Conservation (phyloP, 768 basidiomycete genomes). For the Hypholoma fasciculare region DNA sequence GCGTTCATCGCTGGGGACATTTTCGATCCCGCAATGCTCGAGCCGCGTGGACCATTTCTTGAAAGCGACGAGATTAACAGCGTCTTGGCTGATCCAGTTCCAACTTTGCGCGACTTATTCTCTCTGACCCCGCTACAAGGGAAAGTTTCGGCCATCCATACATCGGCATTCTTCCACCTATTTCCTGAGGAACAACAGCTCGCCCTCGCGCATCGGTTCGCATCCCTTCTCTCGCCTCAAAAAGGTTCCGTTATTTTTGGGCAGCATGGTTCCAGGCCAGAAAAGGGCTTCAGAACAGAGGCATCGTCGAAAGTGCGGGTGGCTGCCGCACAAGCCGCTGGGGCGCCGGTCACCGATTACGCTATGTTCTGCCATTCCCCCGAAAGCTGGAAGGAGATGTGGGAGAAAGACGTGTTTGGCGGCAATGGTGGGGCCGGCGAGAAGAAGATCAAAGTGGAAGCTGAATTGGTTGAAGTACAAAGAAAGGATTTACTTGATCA, state of each 20-base stretch:
- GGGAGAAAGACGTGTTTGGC: conserved; percentile 33
- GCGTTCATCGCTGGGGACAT: conserved; percentile 56
- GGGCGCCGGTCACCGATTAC: not conserved
- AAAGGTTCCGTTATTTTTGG: conserved; percentile 35
- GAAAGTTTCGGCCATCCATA: conserved; percentile 47
- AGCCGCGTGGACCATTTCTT: conserved; percentile 22
- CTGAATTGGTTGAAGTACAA: conserved; percentile 6
- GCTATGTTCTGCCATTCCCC: conserved; percentile 39
- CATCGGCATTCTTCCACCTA: conserved; percentile 36
- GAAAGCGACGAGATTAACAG: not conserved
- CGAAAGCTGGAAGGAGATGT: conserved; percentile 32
- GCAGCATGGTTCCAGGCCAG: conserved; percentile 31
- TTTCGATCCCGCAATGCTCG: conserved; percentile 46
- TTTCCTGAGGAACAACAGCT: conserved; percentile 33
- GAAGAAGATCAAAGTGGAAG: conserved; percentile 12
- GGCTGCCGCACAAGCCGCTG: not conserved
- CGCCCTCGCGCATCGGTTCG: conserved; percentile 28
- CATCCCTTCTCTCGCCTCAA: conserved; percentile 29
- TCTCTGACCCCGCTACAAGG: conserved; percentile 35
- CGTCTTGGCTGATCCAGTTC: conserved; percentile 1
- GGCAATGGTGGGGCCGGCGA: not conserved
- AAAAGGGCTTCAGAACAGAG: conserved; percentile 26
- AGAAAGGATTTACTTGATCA: conserved; percentile 3
- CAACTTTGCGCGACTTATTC: conserved; percentile 15
- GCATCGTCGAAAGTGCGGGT: not conserved